A percentile compares a stretch with the other conserved stretches of the same genome.
These are phyloP conservation scores for Funneliformis caledonium DNA, from an alignment of 371 early-diverging fungal species.

Conservation along the genomic window DNA sequence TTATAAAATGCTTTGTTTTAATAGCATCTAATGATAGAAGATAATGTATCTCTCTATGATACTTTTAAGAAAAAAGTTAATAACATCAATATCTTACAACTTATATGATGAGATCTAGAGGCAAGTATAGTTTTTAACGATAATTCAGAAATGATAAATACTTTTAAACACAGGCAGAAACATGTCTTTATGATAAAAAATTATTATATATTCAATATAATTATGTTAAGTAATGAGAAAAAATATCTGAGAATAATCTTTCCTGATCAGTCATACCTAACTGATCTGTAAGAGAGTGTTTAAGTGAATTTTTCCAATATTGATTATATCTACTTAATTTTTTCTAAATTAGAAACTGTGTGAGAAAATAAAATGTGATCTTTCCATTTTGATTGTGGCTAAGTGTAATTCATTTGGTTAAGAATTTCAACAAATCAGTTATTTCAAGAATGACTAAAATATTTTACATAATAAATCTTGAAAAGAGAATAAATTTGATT, in stretches of 20 bases:
- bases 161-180: neutral
- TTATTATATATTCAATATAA: neutral
- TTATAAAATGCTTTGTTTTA: neutral
- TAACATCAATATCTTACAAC: neutral
- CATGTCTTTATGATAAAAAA: neutral
- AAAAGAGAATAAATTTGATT: conserved; percentile 6
- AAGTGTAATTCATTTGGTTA: neutral
- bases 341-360: conserved; percentile 11
- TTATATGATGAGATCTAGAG: neutral
- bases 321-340: neutral
- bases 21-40: conserved; percentile 2
- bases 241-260: no score
- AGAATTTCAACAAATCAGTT: conserved; percentile 1
- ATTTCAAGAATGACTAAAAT: neutral
- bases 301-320: no score
- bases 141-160: neutral
- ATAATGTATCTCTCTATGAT: neutral
- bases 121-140: conserved; percentile 7
- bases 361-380: neutral
- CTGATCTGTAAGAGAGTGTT: no score
- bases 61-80: neutral
- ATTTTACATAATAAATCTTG: neutral
- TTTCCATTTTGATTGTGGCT: neutral
- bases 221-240: neutral
- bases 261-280: no score